Conservation (phyloP, 2,329 filamentous ascomycete genomes). For the Proliferodiscus dingleyae region DNA sequence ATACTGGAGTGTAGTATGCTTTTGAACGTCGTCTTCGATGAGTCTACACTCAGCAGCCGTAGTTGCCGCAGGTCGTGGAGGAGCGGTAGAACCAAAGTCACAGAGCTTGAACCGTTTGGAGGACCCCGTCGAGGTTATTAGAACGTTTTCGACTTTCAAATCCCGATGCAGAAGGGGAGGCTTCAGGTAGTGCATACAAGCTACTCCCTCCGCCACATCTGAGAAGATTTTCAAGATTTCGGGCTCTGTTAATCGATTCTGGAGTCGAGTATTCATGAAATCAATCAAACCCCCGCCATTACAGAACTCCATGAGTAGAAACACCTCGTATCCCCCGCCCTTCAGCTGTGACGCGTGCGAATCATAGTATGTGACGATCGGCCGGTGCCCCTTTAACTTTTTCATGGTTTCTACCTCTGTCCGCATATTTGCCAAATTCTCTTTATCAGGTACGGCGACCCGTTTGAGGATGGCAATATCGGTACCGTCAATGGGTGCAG, state of each 20-base stretch:
- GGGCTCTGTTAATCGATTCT: conserved; percentile 93
- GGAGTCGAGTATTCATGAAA: conserved; percentile 98
- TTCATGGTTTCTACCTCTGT: conserved; percentile 99
- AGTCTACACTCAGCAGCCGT: conserved; percentile 83
- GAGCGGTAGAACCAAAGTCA: conserved; percentile 91
- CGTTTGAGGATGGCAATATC: conserved; percentile 50
- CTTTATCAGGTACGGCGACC: conserved; percentile 94
- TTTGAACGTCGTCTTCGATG: conserved; percentile 95
- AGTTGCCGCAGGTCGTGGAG: conserved; percentile 76
- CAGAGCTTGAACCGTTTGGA: conserved; percentile 86
- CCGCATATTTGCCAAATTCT: conserved; percentile 89
- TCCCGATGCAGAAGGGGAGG: conserved; percentile 89
- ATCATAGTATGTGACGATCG: conserved; percentile 97
- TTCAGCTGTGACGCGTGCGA: conserved; percentile 93
- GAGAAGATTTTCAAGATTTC: conserved; percentile 97
- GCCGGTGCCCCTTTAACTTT: conserved; percentile 90
- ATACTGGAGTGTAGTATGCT: conserved; percentile 95
- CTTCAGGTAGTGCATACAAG: conserved; percentile 98
- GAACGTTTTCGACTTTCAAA: conserved; percentile 95
- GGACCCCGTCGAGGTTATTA: conserved; percentile 63
- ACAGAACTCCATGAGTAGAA: conserved; percentile 97
- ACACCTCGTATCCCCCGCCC: conserved; percentile 94
- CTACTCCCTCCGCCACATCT: conserved; percentile 92
- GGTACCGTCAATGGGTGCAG: conserved; percentile 44
- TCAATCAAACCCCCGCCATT: conserved; percentile 93